These are phyloP conservation scores for Pogostemon cablin DNA, from an alignment of 257 asterid species.

Conservation along the genomic window DNA sequence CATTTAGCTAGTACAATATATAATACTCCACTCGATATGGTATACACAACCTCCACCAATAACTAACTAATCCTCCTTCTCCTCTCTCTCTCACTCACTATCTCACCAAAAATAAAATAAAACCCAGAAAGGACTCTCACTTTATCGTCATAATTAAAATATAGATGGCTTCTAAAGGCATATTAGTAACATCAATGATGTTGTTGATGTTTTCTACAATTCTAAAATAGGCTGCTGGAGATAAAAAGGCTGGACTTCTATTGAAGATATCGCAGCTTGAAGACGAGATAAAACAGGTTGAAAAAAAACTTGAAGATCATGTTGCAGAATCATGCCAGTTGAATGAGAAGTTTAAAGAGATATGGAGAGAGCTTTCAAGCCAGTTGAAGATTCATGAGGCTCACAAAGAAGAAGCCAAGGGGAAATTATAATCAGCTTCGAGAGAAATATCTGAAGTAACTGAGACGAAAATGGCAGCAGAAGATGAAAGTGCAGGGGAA, in stretches of 20 bases:
- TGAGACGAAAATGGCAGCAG: conserved; percentile 36
- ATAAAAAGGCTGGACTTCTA: conserved; percentile 45
- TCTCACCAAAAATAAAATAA: background rate
- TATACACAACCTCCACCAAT: background rate
- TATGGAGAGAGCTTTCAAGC: conserved; percentile 37
- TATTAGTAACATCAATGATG: conserved; percentile 8
- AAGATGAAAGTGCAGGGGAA: conserved; percentile 34
- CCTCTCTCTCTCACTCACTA: background rate
- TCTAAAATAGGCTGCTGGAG: conserved; percentile 36
- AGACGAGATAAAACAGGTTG: conserved; percentile 44
- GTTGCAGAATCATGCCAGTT: conserved; percentile 42
- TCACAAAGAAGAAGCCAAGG: conserved; percentile 40
- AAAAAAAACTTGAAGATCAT: conserved; percentile 43
- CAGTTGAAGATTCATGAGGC: conserved; percentile 43
- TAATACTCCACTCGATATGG: background rate
- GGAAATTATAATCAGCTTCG: conserved; percentile 39
- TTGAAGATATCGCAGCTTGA: conserved; percentile 39
- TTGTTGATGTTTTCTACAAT: no score
- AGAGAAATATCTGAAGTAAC: conserved; percentile 27
- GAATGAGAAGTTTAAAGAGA: conserved; percentile 31
- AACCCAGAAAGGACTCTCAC: no score
- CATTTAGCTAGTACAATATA: no score
- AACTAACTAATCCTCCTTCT: conserved; percentile 9
- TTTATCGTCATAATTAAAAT: background rate
- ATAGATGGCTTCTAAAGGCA: conserved; percentile 34